Conservation (phyloP, 176 grass and related monocot species). For the Saccharum spontaneum region DNA sequence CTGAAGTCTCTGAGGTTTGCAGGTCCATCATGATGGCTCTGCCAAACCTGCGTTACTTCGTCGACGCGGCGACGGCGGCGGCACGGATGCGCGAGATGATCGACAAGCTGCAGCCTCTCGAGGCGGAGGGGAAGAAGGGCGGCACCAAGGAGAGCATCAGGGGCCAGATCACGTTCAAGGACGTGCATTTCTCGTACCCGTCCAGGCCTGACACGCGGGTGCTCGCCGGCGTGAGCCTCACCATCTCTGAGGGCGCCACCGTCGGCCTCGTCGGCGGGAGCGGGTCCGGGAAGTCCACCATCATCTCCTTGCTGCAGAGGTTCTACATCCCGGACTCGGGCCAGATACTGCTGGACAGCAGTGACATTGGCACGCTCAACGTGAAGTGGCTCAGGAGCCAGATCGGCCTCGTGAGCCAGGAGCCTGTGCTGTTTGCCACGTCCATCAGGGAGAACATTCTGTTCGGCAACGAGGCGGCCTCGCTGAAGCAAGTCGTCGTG, state of each 20-base stretch:
- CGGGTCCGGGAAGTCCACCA: conserved; percentile 56
- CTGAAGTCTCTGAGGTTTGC: neutral
- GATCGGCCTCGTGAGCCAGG: conserved; percentile 68
- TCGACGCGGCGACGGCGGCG: conserved; percentile 34
- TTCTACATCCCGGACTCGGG: conserved; percentile 49
- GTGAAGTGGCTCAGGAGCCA: conserved; percentile 52
- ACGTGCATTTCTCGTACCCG: conserved; percentile 57
- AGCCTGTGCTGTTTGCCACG: conserved; percentile 55
- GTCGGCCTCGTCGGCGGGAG: conserved; percentile 58
- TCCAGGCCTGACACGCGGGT: conserved; percentile 45
- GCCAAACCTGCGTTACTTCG: conserved; percentile 48
- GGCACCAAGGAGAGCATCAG: neutral
- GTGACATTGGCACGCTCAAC: conserved; percentile 40
- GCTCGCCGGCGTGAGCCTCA: conserved; percentile 46
- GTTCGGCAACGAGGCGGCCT: conserved; percentile 53
- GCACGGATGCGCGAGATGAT: conserved; percentile 38
- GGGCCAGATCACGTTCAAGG: conserved; percentile 43
- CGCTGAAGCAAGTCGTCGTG: conserved; percentile 46
- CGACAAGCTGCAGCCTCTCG: conserved; percentile 8
- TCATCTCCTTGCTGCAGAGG: conserved; percentile 59
- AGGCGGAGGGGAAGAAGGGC: conserved; percentile 40
- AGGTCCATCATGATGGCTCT: conserved; percentile 42
- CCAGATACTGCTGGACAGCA: conserved; percentile 45
- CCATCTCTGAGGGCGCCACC: conserved; percentile 36
- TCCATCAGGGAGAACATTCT: conserved; percentile 61